Base-by-base conservation (phyloP, 2,329 filamentous ascomycete genomes). In the Trichoderma aggressivum region DNA sequence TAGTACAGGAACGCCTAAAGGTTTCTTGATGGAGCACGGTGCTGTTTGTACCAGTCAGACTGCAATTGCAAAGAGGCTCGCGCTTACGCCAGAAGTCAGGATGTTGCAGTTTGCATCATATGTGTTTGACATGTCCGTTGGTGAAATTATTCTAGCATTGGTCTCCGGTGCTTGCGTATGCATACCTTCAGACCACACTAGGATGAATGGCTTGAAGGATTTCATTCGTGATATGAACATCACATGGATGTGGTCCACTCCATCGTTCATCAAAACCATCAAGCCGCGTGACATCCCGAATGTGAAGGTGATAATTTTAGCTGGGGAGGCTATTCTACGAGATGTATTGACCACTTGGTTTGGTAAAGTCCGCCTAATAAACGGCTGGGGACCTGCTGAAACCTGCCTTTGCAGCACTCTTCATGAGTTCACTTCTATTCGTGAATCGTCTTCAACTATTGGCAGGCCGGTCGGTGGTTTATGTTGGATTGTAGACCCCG, bases 1-100 rank as follows among this genome's bases (percentile, higher is more conserved):
- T 1, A 72, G 68, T 30, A 75, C 74, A 11, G 74, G 73, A 10
- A 73, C 62, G 8, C 72, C 74, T 18, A 75, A 75, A 59, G 74
- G 74, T 18, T 60, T 75, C 10, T 70, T 75, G 16, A 71, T 74
- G 43, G 67, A 73, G 12, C 74, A 75, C 36, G 26, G 65, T 1
- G n/a, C 70, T 24, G 32, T 64, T 5, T 30, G 28, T 4, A 69
- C 58, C 5, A 70, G 68, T 32, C 58, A 64, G 8, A 58, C 56
- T 11, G 58, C 60, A 2, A 14, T 39, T 53, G 32, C 58, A 11
- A 69, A 69, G 4, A 70, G 68, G 26, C 32, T 70, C 1, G 21
- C 47, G 2, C 26, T 70, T 26, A 65, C 43, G 0, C 16, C 68
- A 8, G 28, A 55, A 26, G 36, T 26, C 12, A 64, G 60, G 47